phyloP scores from a whole-genome alignment of 202 grass and related monocot genomes.

The Setaria viridis region DNA sequence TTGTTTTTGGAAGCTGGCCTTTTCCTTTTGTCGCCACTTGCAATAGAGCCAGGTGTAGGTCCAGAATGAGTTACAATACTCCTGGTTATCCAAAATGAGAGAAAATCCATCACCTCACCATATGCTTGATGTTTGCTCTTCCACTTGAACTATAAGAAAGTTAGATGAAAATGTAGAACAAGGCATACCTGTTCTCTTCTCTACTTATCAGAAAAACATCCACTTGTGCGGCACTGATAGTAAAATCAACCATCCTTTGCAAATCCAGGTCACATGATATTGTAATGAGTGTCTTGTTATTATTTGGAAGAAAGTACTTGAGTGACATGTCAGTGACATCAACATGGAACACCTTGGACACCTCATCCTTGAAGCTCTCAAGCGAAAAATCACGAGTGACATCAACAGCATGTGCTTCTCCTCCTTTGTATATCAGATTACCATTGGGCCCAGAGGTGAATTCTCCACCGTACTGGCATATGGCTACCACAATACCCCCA shows the following conservation, averaged over 20 bases:
- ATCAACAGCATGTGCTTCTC: slow-evolving; percentile 88
- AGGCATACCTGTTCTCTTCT: slow-evolving; percentile 69
- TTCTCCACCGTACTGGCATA: slow-evolving; percentile 92
- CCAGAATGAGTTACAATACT: slow-evolving; percentile 65
- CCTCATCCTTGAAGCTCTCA: slow-evolving; percentile 78
- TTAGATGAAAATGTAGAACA: slow-evolving; percentile 8
- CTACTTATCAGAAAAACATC: slow-evolving; percentile 91
- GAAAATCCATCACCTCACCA: slow-evolving; percentile 18
- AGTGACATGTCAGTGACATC: slow-evolving; percentile 75
- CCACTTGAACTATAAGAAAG: slow-evolving; percentile 5
- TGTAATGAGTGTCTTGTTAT: slow-evolving; percentile 80
- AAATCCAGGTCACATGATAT: slow-evolving; percentile 88
- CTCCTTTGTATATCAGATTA: slow-evolving; percentile 82
- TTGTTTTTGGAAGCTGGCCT: slow-evolving; percentile 52
- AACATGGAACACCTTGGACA: slow-evolving; percentile 79
- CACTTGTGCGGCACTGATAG: slow-evolving; percentile 60
- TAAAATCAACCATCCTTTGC: slow-evolving; percentile 95
- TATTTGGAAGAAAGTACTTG: slow-evolving; percentile 96
- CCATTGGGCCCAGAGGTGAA: slow-evolving; percentile 79
- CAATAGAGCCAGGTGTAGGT: slow-evolving; percentile 57
- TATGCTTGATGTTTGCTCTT: slow-evolving; percentile 40
- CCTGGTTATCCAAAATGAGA: slow-evolving; percentile 53
- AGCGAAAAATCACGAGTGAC: slow-evolving; percentile 64
- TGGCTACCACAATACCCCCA: slow-evolving; percentile 69
- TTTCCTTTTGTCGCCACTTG: slow-evolving; percentile 52